These are phyloP conservation scores for Solanum chiquidenum DNA, from an alignment of 257 asterid species.

Conservation along the genomic window DNA sequence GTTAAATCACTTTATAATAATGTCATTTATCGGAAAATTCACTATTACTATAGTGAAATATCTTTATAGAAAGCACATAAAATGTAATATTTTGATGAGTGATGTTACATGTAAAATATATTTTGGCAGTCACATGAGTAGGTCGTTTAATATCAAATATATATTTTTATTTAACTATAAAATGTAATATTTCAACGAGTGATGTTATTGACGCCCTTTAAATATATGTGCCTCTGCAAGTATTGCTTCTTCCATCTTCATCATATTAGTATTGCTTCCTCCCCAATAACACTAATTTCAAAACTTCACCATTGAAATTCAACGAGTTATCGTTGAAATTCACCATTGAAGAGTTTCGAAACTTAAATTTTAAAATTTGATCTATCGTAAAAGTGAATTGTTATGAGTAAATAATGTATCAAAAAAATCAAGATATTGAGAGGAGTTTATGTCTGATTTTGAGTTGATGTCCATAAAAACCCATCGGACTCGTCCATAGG, in stretches of 20 bases:
- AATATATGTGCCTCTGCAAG: not conserved
- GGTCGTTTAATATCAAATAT: not conserved
- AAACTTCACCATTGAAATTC: no score
- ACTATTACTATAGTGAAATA: not conserved
- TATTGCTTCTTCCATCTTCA: not conserved
- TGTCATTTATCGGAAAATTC: not conserved
- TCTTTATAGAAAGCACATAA: no score
- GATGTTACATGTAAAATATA: not conserved
- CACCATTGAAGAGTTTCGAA: not conserved
- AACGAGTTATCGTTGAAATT: not conserved
- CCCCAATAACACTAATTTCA: not conserved
- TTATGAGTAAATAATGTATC: not conserved
- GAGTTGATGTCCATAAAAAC: not conserved
- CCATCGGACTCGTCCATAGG: not conserved
- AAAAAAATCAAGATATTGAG: not conserved
- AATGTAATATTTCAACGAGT: no score
- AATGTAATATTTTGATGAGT: not conserved
- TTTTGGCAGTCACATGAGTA: not conserved
- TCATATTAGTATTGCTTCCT: not conserved
- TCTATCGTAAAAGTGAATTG: not conserved
- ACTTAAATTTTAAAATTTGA: rapidly evolving
- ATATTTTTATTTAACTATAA: no score
- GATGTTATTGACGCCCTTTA: not conserved
- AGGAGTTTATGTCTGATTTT: not conserved
- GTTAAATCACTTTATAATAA: not conserved